Evolutionary conservation across 1,284 basidiomycete genomes (phyloP), one percentile per base, ranked within the genome.

Genomic region (Xerocomus minutiporus): DNA sequence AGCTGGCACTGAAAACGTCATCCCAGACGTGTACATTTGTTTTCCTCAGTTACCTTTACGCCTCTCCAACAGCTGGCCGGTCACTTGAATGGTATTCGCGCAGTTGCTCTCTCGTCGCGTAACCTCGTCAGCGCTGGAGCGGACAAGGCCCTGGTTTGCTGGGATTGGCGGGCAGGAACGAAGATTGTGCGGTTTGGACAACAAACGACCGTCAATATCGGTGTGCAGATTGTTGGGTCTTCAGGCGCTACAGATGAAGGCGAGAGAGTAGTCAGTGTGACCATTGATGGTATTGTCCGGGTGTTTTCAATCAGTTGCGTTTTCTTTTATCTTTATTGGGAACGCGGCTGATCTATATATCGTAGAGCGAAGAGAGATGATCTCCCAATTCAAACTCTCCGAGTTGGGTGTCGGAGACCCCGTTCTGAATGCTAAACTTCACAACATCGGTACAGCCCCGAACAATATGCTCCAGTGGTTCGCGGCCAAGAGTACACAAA

Each of bases 391-490:
- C 75, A 91, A 86, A 67, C 74, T 96, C 35, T 81, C 84, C 11
- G 91, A 93, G 57, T 73, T 96, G 34, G 87, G 85, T n/a, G 81
- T 73, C 0, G 69, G 77, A 1, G 84, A 91, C 66, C 82, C 85
- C 26, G 73, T 80, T 28, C 64, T 86, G 57, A 83, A 77, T 57
- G 69, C 83, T 3, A 85, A 82, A 61, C 66, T 93, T 56, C 80
- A 80, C 61, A 83, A 88, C 60, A 84, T 93, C 11, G 91, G 90
- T 2, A 68, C 79, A 31, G 87, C 88, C 0, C 82, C 87, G 20
- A 86, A 90, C 62, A 90, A 89, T 65, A 90, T 89, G 88, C 74
- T 91, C 7, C 89, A 91, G 81, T 92, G 91, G 91, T 94, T 95
- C 63, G 91, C 91, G 6, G 92, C 91, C 0, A 91, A 94, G 60